Conservation (phyloP, 306 rosid species). For the Trifolium pratense region DNA sequence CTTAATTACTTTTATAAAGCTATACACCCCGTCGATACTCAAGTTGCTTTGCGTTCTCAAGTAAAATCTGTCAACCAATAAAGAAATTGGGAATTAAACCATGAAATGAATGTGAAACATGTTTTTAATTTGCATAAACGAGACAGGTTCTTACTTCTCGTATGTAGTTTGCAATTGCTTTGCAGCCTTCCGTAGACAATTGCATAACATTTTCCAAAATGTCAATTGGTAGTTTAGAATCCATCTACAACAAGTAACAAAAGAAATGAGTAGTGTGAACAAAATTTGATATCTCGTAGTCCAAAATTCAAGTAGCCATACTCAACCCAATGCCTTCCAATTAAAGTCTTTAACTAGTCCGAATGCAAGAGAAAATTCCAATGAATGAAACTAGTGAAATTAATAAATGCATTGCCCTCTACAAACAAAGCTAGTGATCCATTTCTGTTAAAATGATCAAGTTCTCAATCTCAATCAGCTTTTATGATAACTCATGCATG, state of each 20-base stretch:
- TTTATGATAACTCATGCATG: not conserved
- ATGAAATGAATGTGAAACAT: conserved; percentile 31
- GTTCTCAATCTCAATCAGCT: conserved; percentile 15
- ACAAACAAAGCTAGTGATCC: not conserved
- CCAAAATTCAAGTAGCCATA: not conserved
- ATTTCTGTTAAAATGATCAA: conserved; percentile 3
- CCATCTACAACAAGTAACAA: conserved; percentile 64
- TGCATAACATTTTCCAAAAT: conserved; percentile 79
- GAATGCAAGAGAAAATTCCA: conserved; percentile 18
- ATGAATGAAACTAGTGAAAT: not conserved
- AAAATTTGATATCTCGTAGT: not conserved
- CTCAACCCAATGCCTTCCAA: not conserved
- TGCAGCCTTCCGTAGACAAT: conserved; percentile 89
- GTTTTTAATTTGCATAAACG: not conserved
- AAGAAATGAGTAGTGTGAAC: not conserved
- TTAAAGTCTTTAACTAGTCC: not conserved
- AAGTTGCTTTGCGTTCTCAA: conserved; percentile 78
- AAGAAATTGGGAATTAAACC: conserved; percentile 13
- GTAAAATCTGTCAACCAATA: conserved; percentile 59
- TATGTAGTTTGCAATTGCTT: conserved; percentile 78
- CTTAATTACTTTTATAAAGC: conserved; percentile 15
- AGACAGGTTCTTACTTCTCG: conserved; percentile 58
- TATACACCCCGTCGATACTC: conserved; percentile 68
- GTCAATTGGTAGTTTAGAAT: conserved; percentile 81
- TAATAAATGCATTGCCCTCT: not conserved